A percentile compares a stretch with the other conserved stretches of the same genome.
Conservation (phyloP, 2,329 filamentous ascomycete species). For the Penicillium sp. region DNA sequence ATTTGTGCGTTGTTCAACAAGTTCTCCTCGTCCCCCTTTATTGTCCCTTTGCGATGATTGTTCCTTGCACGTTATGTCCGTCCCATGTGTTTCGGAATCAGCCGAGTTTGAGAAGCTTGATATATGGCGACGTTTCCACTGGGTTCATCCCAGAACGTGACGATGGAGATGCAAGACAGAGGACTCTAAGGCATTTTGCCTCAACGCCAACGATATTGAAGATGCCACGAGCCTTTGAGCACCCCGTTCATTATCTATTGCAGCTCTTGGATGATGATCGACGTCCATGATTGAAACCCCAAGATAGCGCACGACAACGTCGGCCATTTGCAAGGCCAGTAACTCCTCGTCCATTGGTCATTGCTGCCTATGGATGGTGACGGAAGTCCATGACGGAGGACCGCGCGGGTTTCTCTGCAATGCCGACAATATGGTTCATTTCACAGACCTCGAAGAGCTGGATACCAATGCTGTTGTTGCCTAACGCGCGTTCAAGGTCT, state of each 20-base stretch:
- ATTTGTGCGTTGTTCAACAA: not conserved
- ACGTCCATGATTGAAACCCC: no score
- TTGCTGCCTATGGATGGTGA: not conserved
- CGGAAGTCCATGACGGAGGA: not conserved
- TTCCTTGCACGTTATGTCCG: not conserved
- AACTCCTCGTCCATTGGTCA: not conserved
- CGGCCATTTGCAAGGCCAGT: not conserved
- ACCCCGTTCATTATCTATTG: not conserved
- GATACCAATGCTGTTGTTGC: no score
- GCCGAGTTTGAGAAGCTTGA: not conserved
- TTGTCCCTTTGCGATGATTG: not conserved
- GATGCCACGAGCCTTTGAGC: not conserved
- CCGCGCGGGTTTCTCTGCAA: not conserved
- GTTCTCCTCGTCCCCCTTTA: not conserved
- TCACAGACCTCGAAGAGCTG: not conserved
- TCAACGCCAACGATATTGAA: not conserved
- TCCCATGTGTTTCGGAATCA: not conserved
- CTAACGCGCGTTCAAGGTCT: no score
- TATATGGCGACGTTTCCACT: not conserved
- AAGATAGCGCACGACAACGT: not conserved
- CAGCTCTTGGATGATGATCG: not conserved
- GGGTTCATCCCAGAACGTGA: not conserved
- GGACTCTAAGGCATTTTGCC: not conserved
- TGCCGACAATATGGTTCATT: not conserved
- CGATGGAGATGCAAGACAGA: not conserved